A percentile compares a stretch with the other conserved stretches of the same genome.
Evolutionary conservation across 495 filamentous ascomycete genomes (phyloP).

Genomic region (Annulohypoxylon maeteangense): DNA sequence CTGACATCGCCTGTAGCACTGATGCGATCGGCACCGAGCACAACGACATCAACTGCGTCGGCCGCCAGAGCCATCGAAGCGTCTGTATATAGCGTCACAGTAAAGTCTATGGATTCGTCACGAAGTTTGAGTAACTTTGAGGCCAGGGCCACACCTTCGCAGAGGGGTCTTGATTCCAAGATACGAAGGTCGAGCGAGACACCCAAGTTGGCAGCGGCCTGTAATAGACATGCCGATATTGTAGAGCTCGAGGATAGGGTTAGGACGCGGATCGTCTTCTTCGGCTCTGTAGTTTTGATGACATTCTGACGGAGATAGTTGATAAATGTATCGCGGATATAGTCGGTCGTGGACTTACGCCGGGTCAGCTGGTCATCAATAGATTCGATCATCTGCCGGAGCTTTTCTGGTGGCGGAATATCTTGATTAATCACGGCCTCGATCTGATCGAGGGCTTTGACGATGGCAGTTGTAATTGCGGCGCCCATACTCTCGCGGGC

Average conservation of each 20-base stretch:
- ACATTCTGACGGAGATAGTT: conserved; percentile 38
- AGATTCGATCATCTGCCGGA: conserved; percentile 46
- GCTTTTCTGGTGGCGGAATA: conserved; percentile 44
- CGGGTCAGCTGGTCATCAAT: conserved; percentile 37
- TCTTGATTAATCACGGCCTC: conserved; percentile 44
- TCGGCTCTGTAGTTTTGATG: conserved; percentile 18
- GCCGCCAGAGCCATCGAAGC: conserved; percentile 67
- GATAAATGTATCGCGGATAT: conserved; percentile 50
- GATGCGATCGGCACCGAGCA: conserved; percentile 73
- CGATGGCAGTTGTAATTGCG: conserved; percentile 63
- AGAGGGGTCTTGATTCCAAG: conserved; percentile 73
- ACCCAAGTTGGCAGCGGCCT: conserved; percentile 28
- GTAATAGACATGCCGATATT: conserved; percentile 53
- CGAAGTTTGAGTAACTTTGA: conserved; percentile 55
- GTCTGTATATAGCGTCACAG: conserved; percentile 67
- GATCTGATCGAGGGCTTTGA: conserved; percentile 55
- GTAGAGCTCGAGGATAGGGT: conserved; percentile 72
- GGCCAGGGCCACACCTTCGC: conserved; percentile 69
- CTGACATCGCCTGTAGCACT: conserved; percentile 65
- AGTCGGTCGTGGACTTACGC: conserved; percentile 38
- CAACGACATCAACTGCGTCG: conserved; percentile 59
- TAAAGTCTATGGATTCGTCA: conserved; percentile 39
- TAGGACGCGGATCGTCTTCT: conserved; percentile 57
- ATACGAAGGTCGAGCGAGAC: conserved; percentile 64
- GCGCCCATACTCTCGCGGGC: conserved; percentile 73